Conservation (phyloP, 208 protist species). For the Wallacemonas sp. region DNA sequence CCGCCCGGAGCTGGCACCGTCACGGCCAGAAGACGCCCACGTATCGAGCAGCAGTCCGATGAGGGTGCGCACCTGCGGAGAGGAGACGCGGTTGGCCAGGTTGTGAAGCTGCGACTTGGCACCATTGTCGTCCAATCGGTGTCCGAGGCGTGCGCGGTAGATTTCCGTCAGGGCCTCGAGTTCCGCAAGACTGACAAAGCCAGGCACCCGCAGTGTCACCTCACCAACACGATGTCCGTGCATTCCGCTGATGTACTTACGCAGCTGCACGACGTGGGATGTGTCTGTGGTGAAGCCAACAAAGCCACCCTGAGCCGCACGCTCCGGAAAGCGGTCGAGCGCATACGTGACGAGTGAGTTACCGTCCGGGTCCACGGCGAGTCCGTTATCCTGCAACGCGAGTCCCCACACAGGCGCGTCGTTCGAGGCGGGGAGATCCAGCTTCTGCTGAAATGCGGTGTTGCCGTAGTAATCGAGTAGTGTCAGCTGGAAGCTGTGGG, state of each 20-base stretch:
- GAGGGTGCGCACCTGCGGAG: slow-evolving; percentile 44
- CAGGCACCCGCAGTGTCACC: slow-evolving; percentile 50
- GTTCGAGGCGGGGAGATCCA: slow-evolving; percentile 53
- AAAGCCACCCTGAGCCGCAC: slow-evolving; percentile 40
- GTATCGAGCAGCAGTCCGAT: slow-evolving; percentile 47
- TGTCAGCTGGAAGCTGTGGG: slow-evolving; percentile 55
- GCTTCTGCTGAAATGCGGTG: slow-evolving; percentile 72
- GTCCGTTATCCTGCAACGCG: slow-evolving; percentile 51
- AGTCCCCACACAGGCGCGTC: slow-evolving; percentile 50
- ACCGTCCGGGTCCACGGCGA: slow-evolving; percentile 48
- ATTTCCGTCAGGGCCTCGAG: slow-evolving; percentile 38
- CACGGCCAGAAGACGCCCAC: background rate
- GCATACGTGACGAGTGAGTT: slow-evolving; percentile 37
- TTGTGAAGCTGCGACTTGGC: slow-evolving; percentile 35
- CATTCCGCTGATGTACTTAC: slow-evolving; percentile 52
- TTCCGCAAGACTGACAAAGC: slow-evolving; percentile 41
- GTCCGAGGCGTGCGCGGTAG: slow-evolving; percentile 18
- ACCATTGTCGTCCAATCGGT: slow-evolving; percentile 32
- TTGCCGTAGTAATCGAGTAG: slow-evolving; percentile 51
- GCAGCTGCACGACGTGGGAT: slow-evolving; percentile 59
- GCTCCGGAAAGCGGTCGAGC: slow-evolving; percentile 57
- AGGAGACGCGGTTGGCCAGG: slow-evolving; percentile 33
- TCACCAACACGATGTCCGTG: slow-evolving; percentile 43
- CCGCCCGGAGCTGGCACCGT: too few relatives aligned
- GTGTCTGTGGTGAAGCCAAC: slow-evolving; percentile 50